A percentile compares a stretch with the other conserved stretches of the same genome.
These are phyloP conservation scores for Priceomyces fermenticarens DNA, from an alignment of 805 yeast species.

Conservation along the genomic window DNA sequence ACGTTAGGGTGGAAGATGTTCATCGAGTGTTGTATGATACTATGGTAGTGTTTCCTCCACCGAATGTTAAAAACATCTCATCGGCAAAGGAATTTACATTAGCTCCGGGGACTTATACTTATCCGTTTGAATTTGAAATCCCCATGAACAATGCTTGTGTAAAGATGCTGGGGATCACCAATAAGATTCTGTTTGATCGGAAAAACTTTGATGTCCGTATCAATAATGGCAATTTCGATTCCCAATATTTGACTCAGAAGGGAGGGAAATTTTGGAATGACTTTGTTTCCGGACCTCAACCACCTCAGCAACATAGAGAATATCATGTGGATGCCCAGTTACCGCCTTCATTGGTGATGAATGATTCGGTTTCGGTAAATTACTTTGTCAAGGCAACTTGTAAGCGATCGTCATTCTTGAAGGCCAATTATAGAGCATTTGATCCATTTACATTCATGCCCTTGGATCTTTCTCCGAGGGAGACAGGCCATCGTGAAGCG, in stretches of 20 bases:
- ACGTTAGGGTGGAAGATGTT: slow-evolving; percentile 25
- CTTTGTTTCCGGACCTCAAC: not conserved
- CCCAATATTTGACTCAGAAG: slow-evolving; percentile 12
- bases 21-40: slow-evolving; percentile 52
- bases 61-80: slow-evolving; percentile 43
- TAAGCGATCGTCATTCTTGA: slow-evolving; percentile 47
- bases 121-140: slow-evolving; percentile 46
- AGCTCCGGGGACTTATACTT: slow-evolving; percentile 49
- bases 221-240: slow-evolving; percentile 30
- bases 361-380: slow-evolving; percentile 37
- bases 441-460: slow-evolving; percentile 58
- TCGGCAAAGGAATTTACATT: slow-evolving; percentile 43
- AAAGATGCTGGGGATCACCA: slow-evolving; percentile 31
- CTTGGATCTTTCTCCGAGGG: slow-evolving; percentile 20
- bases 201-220: slow-evolving; percentile 25
- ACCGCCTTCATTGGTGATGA: slow-evolving; percentile 35
- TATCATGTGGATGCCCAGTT: slow-evolving; percentile 28
- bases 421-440: slow-evolving; percentile 42
- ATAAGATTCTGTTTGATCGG: slow-evolving; percentile 28
- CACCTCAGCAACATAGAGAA: slow-evolving; percentile 4
- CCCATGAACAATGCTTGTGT: slow-evolving; percentile 43
- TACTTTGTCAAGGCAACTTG: slow-evolving; percentile 64
- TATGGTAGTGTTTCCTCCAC: slow-evolving; percentile 50
- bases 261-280: slow-evolving; percentile 9
- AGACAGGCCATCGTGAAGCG: slow-evolving; percentile 21